Evolutionary conservation across 2,329 filamentous ascomycete genomes (phyloP).

Genomic region (Fusarium sororula): DNA sequence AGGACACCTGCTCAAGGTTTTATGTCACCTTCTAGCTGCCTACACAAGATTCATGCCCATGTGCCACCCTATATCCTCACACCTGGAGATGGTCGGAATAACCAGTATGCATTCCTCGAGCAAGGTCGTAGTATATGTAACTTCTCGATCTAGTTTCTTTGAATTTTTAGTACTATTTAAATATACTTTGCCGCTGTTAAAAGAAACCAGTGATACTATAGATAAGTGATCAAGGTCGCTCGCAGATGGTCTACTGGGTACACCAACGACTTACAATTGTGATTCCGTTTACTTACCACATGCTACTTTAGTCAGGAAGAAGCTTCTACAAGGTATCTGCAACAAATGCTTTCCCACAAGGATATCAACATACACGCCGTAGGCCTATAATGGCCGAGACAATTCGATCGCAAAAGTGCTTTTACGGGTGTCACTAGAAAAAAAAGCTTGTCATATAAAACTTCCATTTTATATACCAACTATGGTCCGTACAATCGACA

Average conservation of each 20-base stretch:
- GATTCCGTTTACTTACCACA: not conserved
- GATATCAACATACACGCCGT: not conserved
- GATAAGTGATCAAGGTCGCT: not conserved
- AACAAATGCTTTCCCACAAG: not conserved
- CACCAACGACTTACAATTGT: not conserved
- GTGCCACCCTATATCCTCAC: not conserved
- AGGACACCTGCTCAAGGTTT: not conserved
- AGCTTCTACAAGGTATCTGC: not conserved
- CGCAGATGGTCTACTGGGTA: not conserved
- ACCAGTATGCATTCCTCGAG: not conserved
- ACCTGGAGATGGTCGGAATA: not conserved
- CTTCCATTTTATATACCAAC: not conserved
- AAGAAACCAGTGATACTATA: not conserved
- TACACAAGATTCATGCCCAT: not conserved
- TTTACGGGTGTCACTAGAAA: slow-evolving; percentile 27
- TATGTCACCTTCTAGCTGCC: no score
- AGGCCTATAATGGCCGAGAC: not conserved
- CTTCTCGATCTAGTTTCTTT: not conserved
- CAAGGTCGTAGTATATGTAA: not conserved
- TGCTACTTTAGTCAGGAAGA: not conserved
- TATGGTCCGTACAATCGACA: not conserved
- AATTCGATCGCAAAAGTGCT: not conserved
- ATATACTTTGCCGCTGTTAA: not conserved
- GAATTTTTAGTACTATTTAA: not conserved
- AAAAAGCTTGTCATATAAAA: slow-evolving; percentile 12